These are phyloP conservation scores for Conoideocrella luteorostrata DNA, from an alignment of 2,329 filamentous ascomycete species.

Conservation along the genomic window DNA sequence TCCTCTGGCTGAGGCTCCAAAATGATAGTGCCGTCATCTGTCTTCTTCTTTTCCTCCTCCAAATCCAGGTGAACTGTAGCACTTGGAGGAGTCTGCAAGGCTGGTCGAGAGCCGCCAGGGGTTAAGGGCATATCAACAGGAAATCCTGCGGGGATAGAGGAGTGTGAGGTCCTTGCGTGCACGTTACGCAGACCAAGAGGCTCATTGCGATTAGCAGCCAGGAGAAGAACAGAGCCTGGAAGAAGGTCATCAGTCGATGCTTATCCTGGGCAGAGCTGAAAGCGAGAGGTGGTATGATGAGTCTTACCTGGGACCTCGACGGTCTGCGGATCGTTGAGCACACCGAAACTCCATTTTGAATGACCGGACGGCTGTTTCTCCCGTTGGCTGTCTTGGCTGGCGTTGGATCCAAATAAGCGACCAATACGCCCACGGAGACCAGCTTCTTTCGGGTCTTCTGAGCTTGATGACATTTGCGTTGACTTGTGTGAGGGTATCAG, in stretches of 20 bases:
- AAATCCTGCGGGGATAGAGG: constrained; percentile 45
- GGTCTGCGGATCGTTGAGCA: constrained; percentile 10
- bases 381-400: background rate
- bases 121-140: constrained; percentile 27
- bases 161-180: constrained; percentile 20
- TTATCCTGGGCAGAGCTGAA: too few species aligned
- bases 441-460: constrained; percentile 1
- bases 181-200: constrained; percentile 12
- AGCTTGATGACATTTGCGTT: constrained; percentile 5
- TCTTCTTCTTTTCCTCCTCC: constrained; percentile 60
- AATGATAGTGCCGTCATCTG: constrained; percentile 75
- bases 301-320: constrained; percentile 11
- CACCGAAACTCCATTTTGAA: constrained; percentile 11
- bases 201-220: constrained; percentile 13
- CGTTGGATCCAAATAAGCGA: constrained; percentile 1
- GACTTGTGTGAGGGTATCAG: background rate
- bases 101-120: constrained; percentile 19
- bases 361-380: constrained; percentile 2
- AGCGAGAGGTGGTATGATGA: background rate
- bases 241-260: background rate
- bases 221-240: constrained; percentile 13
- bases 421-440: background rate
- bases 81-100: constrained; percentile 6
- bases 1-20: constrained; percentile 90
- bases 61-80: constrained; percentile 11